These are phyloP conservation scores for Fusarium torreyae DNA, from an alignment of 2,329 filamentous ascomycete species.

Conservation along the genomic window DNA sequence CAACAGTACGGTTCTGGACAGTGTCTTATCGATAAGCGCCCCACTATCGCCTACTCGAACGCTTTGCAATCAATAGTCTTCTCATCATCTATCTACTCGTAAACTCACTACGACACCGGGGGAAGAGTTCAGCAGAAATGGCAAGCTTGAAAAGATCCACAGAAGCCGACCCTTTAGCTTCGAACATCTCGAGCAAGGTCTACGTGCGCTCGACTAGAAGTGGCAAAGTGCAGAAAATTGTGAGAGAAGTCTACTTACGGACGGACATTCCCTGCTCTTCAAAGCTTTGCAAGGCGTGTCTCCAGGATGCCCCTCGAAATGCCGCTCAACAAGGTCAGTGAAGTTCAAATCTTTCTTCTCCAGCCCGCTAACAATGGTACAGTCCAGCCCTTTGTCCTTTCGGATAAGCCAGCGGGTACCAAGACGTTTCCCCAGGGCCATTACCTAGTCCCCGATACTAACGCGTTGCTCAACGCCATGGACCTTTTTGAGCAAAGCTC, in stretches of 20 bases:
- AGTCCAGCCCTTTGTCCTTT: constrained; percentile 90
- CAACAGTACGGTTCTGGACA: not conserved
- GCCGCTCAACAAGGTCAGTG: constrained; percentile 80
- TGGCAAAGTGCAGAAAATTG: constrained; percentile 99
- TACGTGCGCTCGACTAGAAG: constrained; percentile 95
- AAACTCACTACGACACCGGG: constrained; percentile 14
- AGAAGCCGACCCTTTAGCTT: constrained; percentile 67
- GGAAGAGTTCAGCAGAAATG: constrained; percentile 60
- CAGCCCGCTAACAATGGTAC: constrained; percentile 24
- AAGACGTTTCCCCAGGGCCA: constrained; percentile 88
- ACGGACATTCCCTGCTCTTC: constrained; percentile 98
- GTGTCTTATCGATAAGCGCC: constrained; percentile 53
- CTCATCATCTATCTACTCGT: constrained; percentile 38
- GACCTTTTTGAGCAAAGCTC: constrained; percentile 94
- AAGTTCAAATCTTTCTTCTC: not conserved
- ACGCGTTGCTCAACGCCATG: constrained; percentile 95
- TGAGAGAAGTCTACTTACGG: constrained; percentile 94
- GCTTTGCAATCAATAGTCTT: constrained; percentile 39
- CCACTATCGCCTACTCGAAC: constrained; percentile 47
- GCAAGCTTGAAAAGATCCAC: constrained; percentile 75
- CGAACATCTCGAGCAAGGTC: constrained; percentile 93
- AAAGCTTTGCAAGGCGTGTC: constrained; percentile 84
- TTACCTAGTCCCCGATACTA: constrained; percentile 96
- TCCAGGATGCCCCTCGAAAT: constrained; percentile 81
- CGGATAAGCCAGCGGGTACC: constrained; percentile 88